Evolutionary conservation across 2,329 filamentous ascomycete species (phyloP).

Genomic region (Botryosphaeria dothidea): DNA sequence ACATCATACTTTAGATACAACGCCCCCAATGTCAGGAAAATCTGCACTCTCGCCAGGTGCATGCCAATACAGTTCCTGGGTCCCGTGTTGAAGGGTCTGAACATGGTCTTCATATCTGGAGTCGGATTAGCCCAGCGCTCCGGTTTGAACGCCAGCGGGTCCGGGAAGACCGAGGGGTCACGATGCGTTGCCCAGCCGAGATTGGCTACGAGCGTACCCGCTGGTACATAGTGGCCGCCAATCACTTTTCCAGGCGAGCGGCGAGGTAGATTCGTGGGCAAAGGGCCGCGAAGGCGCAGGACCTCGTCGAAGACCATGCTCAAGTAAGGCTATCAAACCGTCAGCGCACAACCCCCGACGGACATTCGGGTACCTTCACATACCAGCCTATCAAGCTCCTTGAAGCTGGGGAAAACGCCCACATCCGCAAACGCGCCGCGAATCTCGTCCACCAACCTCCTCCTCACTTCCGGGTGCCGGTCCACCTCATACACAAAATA

Average conservation of each 20-base stretch:
- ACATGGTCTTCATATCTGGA: background rate
- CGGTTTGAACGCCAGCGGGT: constrained; percentile 22
- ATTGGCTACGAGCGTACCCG: background rate
- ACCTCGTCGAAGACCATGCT: background rate
- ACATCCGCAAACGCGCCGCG: background rate
- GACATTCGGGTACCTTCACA: background rate
- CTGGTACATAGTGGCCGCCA: background rate
- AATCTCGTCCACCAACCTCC: background rate
- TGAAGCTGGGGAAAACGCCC: background rate
- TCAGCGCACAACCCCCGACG: background rate
- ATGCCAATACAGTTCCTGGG: constrained; percentile 23
- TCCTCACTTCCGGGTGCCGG: background rate
- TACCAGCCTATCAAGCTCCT: background rate
- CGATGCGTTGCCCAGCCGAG: constrained; percentile 12
- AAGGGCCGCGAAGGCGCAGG: background rate
- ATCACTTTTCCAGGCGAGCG: background rate
- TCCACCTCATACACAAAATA: background rate
- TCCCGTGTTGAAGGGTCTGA: constrained; percentile 24
- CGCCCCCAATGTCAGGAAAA: background rate
- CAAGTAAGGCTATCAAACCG: background rate
- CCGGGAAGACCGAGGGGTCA: constrained; percentile 22
- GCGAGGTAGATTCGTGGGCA: background rate
- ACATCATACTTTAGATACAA: background rate
- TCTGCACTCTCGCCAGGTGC: constrained; percentile 1
- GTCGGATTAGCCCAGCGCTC: constrained; percentile 22